Evolutionary conservation across 768 basidiomycete species (phyloP), one percentile per base, ranked within the genome.

Genomic region (Pulveroboletus frians): DNA sequence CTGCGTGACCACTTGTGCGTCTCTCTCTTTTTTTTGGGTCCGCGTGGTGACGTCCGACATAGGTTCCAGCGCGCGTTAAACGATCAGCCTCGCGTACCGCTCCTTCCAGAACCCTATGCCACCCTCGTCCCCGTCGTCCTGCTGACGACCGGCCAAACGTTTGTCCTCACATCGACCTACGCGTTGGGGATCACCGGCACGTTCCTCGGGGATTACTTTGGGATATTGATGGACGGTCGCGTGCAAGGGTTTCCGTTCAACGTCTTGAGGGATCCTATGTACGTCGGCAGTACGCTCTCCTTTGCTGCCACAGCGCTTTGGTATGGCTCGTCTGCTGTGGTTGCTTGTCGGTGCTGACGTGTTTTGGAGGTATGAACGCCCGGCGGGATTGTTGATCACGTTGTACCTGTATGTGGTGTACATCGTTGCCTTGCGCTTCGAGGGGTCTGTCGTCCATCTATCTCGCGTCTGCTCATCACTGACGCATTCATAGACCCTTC

Each of bases 231-330:
- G 92, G 83, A 91, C 60, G 76, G 84, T 52, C 76, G 89, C 44
- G 93, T 97, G n/a, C 86, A 92, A 61, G 86, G 88, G 65, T 99
- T 99, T 75, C 95, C 95, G 0, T 99, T 97, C 77, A 95, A 95
- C 64, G 78, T 96, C 40, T 75, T 94, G 36, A 76, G 80, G 17
- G 86, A 96, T 67, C 95, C 95, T 0, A 99, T 99, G 95, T 98
- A 99, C 63, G 88, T 92, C 39, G 95, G 95, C 8, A 92, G 87
- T 62, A 93, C 92, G 5, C 71, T 99, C 73, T 89, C 84, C 65
- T 97, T 97, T 71, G 70, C 80, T 32, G 94, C 84, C 18, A 83
- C 81, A 1, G 87, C 95, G 0, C 74, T 99, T 30, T 95, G 92
- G 92, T 92, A 51, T 59, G 84, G 65, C 6, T 20, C 45, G 26